Base-by-base conservation (phyloP, 2,329 filamentous ascomycete genomes). In the Tympanopsis confertula region DNA sequence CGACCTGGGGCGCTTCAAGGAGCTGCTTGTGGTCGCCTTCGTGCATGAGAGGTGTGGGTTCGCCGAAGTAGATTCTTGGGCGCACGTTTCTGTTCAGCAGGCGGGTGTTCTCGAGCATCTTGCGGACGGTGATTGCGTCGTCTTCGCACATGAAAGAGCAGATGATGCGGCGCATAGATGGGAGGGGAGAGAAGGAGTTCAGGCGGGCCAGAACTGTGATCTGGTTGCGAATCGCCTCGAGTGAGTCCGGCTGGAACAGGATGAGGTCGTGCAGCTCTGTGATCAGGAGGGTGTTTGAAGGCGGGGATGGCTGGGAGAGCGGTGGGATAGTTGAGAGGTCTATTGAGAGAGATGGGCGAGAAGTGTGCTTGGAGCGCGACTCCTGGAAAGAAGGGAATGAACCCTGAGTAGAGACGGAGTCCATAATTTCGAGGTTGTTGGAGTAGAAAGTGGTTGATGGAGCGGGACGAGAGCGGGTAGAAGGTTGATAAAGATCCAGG, bases 1-100 rank as follows among this genome's bases (percentile, higher is more conserved):
- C 66, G 37, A 64, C 59, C 39, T 77, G 68, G 2, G 76, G 76
- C 4, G 67, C 64, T 40, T 70, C 58, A 7, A 76, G 61, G 39
- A 72, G 65, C 32, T 56, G 54, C 29, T 62, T 55, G 22, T 50
- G 50, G 5, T 47, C 43, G 37, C 66, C 51, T 3, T 47, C 54
- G 42, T 47, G 47, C 5, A 56, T 43, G 41, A 71, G 56, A 7
- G 69, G 63, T 20, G 71, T 71, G 7, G 56, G 56, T 42, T 62
- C 56, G 46, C 71, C 71, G 46, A 75, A 74, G 58, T 73, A 68
- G 49, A 66, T 59, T 30, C 58, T 58, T 4, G 60, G 50, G 15
- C 57, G 52, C n/a, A 56, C 48, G 22, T 50, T 42, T 39, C 36
- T 29, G 10, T 12, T 41, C 4, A 61, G 48, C 4, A 63, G 49